These are phyloP conservation scores for Tillandsia fasciculata DNA, from an alignment of 176 grass and related monocot genomes.

Conservation along the genomic window DNA sequence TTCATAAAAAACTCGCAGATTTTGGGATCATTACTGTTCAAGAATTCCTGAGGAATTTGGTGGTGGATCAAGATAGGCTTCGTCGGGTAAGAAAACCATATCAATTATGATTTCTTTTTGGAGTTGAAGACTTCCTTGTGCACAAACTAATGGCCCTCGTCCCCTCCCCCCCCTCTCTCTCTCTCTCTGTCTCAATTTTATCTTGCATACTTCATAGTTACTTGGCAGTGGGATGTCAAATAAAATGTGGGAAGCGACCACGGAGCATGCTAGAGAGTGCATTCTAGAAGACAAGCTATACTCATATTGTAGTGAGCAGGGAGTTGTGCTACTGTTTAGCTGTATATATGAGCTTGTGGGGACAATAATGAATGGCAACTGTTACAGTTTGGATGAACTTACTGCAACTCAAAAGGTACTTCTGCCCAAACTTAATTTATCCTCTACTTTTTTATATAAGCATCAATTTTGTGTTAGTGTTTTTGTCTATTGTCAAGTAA, in stretches of 20 bases:
- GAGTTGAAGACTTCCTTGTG: not conserved
- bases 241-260: constrained; percentile 76
- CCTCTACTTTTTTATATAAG: not conserved
- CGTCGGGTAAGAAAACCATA: constrained; percentile 38
- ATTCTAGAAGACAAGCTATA: constrained; percentile 50
- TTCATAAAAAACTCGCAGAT: constrained; percentile 73
- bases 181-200: not conserved
- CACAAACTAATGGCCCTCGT: not conserved
- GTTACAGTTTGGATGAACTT: constrained; percentile 44
- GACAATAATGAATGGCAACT: constrained; percentile 32
- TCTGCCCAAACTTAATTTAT: not conserved
- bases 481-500: too few species aligned
- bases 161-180: not conserved
- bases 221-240: constrained; percentile 79
- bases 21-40: constrained; percentile 57
- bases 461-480: not conserved
- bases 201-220: constrained; percentile 23
- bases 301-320: constrained; percentile 50
- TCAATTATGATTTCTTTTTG: not conserved
- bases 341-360: constrained; percentile 52
- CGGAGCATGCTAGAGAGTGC: constrained; percentile 65
- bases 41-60: constrained; percentile 71
- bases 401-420: constrained; percentile 39
- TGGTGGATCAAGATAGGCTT: constrained; percentile 50
- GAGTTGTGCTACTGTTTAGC: constrained; percentile 48